Conservation (phyloP, 2,329 filamentous ascomycete genomes). For the Pseudophaeomoniella oleicola region DNA sequence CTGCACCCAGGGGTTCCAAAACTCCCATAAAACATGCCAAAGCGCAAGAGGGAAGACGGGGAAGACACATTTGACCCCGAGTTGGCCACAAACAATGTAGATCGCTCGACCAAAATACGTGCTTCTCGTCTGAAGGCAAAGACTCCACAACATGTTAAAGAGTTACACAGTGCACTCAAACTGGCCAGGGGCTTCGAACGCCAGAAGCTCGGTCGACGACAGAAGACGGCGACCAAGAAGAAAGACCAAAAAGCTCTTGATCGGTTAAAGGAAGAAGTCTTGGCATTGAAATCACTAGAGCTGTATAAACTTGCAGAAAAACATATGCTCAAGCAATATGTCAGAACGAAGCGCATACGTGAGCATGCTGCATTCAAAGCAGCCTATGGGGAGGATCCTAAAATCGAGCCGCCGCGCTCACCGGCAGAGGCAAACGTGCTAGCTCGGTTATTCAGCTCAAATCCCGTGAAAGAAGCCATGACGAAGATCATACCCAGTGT, state of each 20-base stretch:
- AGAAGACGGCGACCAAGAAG: slow-evolving; percentile 36
- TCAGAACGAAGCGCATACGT: slow-evolving; percentile 42
- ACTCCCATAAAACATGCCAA: slow-evolving; percentile 21
- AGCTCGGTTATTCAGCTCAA: slow-evolving; percentile 45
- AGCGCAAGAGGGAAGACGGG: slow-evolving; percentile 25
- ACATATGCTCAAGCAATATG: slow-evolving; percentile 41
- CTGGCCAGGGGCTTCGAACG: slow-evolving; percentile 46
- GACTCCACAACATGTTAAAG: slow-evolving; percentile 34
- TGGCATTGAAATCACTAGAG: slow-evolving; percentile 42
- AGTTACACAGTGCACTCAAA: slow-evolving; percentile 39
- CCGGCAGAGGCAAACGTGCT: slow-evolving; percentile 40
- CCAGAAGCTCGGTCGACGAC: slow-evolving; percentile 46
- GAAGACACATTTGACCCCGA: slow-evolving; percentile 10
- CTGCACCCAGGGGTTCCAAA: too few relatives aligned
- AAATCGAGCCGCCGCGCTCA: slow-evolving; percentile 24
- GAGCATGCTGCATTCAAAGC: slow-evolving; percentile 33
- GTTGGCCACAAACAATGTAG: slow-evolving; percentile 6
- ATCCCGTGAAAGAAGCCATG: slow-evolving; percentile 40
- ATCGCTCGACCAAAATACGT: slow-evolving; percentile 18
- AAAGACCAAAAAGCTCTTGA: slow-evolving; percentile 24
- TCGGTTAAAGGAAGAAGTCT: slow-evolving; percentile 39
- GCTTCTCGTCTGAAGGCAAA: slow-evolving; percentile 26
- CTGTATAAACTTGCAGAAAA: slow-evolving; percentile 33
- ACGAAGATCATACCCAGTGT: slow-evolving; percentile 29
- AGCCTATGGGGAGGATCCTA: slow-evolving; percentile 19